Evolutionary conservation across 805 yeast genomes (phyloP), one percentile per base, ranked within the genome.

Genomic region (Kodamaea hsintzibuensis): DNA sequence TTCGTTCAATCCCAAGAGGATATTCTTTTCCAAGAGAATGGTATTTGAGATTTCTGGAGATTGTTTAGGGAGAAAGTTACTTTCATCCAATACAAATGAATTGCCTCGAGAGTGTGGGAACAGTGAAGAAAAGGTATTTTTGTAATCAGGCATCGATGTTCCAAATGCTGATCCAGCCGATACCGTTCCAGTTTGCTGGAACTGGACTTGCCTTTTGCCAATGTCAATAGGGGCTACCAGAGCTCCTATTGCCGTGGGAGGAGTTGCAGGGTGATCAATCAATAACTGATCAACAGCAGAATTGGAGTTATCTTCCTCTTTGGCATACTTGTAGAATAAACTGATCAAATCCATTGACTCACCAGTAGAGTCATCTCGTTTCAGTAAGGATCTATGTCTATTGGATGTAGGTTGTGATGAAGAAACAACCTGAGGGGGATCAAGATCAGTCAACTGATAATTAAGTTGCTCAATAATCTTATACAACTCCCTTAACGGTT

Each of bases 301-400:
- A 8, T 43, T 37, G 10, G 37, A 35, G 13, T 50, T 37, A 13
- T 57, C 59, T 48, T 71, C 76, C 49, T 75, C 79, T 50, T 71
- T 71, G 25, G 79, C 79, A 55, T 62, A 73, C 51, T 73, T 73
- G 60, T 70, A 73, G 57, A 75, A 75, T 17, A 76, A 60, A 6
- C 69, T 66, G 17, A 73, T 56, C 33, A 75, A 58, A 57, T 73
- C 77, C 62, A 65, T 63, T 7, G 65, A 57, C 33, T 54, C 55
- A 7, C 38, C 42, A 18, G 13, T 22, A 10, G 42, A 27, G 3
- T 18, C 50, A 3, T 47, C 51, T 37, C 46, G 17, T 22, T 35
- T 49, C 30, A 9, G 45, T 3, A 42, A 48, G 7, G 51, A 48
- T 17, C 51, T 39, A 27, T 42, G 51, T 7, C 43, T 27, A 19